Percentiles rank a stretch among this genome's conserved stretches.
Conservation (phyloP, 805 yeast species). For the Lachancea quebecensis region DNA sequence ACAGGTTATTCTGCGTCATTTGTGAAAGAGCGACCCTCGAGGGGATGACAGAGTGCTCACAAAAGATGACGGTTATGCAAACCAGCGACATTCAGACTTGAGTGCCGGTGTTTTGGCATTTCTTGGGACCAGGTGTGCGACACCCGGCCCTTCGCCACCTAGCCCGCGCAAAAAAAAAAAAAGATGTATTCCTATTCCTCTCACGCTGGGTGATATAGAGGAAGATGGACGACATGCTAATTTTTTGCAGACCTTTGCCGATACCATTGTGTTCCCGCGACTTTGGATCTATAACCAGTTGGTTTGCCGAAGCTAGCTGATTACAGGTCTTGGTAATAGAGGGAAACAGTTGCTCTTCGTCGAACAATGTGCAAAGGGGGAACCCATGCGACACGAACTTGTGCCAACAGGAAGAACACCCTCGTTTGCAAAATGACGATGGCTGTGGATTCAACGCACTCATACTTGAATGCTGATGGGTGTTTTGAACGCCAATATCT, state of each 20-base stretch:
- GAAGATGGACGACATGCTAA: too few species aligned
- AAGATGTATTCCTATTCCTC: too few species aligned
- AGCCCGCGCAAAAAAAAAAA: too few species aligned
- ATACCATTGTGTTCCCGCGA: slow-evolving; percentile 1
- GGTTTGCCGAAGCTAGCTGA: slow-evolving; percentile 2
- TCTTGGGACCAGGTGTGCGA: too few species aligned
- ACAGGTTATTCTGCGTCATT: slow-evolving; percentile 7
- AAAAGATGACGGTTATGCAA: not conserved
- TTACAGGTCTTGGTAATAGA: slow-evolving; percentile 5
- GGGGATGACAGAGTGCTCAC: slow-evolving; percentile 8
- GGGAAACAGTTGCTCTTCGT: not conserved
- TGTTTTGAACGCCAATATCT: not conserved
- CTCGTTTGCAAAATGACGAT: not conserved
- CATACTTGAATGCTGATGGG: slow-evolving; percentile 1
- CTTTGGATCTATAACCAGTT: slow-evolving; percentile 1
- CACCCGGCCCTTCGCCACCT: too few species aligned
- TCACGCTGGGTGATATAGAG: too few species aligned
- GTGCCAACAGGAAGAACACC: slow-evolving; percentile 4
- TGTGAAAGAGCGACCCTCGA: slow-evolving; percentile 5
- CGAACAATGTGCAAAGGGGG: not conserved
- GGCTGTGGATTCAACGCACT: not conserved
- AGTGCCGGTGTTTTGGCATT: not conserved
- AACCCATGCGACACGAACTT: slow-evolving; percentile 3
- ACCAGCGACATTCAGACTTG: not conserved
- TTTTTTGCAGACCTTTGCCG: not conserved